phyloP scores from a whole-genome alignment of 2,329 filamentous ascomycete species.

The Didymella lethalis region DNA sequence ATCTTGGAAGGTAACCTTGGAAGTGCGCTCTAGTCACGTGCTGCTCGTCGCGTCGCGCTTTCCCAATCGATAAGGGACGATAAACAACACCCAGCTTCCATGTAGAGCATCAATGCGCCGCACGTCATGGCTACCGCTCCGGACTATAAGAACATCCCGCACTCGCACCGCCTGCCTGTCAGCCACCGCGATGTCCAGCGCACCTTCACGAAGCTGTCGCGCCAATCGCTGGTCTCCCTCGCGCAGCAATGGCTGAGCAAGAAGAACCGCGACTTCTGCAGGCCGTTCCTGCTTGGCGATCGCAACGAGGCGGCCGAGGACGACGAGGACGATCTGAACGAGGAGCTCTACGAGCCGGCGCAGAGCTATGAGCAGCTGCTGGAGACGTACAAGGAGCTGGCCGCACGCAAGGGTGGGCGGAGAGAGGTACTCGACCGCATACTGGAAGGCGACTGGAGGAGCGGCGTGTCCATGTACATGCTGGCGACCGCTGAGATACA shows the following conservation, averaged over 20 bases:
- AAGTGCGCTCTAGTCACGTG: conserved; percentile 5
- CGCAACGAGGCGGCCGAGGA: conserved; percentile 57
- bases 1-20: no score
- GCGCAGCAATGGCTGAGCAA: conserved; percentile 80
- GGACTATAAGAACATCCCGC: conserved; percentile 74
- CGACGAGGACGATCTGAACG: conserved; percentile 61
- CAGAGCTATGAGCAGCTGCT: conserved; percentile 71
- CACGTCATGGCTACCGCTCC: conserved; percentile 66
- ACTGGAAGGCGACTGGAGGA: conserved; percentile 65
- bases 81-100: conserved; percentile 35
- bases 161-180: conserved; percentile 72
- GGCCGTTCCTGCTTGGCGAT: conserved; percentile 62
- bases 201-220: conserved; percentile 73
- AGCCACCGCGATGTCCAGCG: conserved; percentile 71
- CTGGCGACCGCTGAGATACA: conserved; percentile 64
- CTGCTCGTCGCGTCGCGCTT: conserved; percentile 14
- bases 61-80: conserved; percentile 34
- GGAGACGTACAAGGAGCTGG: conserved; percentile 55
- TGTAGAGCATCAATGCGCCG: conserved; percentile 43
- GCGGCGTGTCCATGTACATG: conserved; percentile 63
- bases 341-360: conserved; percentile 73
- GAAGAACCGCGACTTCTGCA: conserved; percentile 65
- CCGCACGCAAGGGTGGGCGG: conserved; percentile 58
- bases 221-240: conserved; percentile 74
- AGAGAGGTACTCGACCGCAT: conserved; percentile 64